phyloP scores from a whole-genome alignment of 2,329 filamentous ascomycete genomes.

The Colletotrichum lindemuthianum region DNA sequence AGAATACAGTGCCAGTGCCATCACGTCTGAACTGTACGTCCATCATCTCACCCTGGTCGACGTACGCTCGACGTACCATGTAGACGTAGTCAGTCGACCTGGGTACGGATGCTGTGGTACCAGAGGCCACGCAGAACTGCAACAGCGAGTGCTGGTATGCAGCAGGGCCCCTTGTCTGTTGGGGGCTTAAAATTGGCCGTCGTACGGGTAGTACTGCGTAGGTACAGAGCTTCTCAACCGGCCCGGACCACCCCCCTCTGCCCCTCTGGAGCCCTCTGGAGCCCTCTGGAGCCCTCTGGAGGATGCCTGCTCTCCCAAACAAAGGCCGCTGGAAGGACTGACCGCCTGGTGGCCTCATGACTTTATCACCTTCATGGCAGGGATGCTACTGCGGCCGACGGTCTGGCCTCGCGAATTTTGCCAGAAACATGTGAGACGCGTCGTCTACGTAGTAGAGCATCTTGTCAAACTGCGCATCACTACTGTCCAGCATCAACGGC shows the following conservation, averaged over 20 bases:
- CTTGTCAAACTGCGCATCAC: conserved; percentile 23
- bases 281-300: conserved; percentile 5
- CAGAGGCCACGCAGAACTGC: too few relatives aligned
- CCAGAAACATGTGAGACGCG: conserved; percentile 31
- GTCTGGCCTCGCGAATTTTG: conserved; percentile 10
- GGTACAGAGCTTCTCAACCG: conserved; percentile 22
- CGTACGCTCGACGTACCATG: too few relatives aligned
- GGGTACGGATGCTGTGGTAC: too few relatives aligned
- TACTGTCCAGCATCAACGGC: conserved; percentile 8
- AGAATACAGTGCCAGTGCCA: conserved; percentile 5
- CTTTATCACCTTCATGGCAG: conserved; percentile 24
- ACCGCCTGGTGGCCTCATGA: conserved; percentile 33
- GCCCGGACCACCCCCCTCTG: too few relatives aligned
- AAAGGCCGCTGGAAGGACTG: conserved; percentile 17
- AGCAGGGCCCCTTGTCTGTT: conserved; percentile 17
- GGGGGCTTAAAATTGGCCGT: conserved; percentile 32
- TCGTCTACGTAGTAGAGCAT: conserved; percentile 29
- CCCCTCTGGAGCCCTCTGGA: conserved; percentile 5
- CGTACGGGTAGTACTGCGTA: too few relatives aligned
- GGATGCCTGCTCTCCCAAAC: conserved; percentile 16
- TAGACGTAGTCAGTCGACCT: too few relatives aligned
- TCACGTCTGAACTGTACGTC: not conserved
- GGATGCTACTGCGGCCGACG: not conserved
- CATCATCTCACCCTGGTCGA: not conserved
- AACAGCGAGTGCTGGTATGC: too few relatives aligned